Evolutionary conservation across 768 basidiomycete species (phyloP), one percentile per base, ranked within the genome.

Genomic region (Hydnum rufescens): DNA sequence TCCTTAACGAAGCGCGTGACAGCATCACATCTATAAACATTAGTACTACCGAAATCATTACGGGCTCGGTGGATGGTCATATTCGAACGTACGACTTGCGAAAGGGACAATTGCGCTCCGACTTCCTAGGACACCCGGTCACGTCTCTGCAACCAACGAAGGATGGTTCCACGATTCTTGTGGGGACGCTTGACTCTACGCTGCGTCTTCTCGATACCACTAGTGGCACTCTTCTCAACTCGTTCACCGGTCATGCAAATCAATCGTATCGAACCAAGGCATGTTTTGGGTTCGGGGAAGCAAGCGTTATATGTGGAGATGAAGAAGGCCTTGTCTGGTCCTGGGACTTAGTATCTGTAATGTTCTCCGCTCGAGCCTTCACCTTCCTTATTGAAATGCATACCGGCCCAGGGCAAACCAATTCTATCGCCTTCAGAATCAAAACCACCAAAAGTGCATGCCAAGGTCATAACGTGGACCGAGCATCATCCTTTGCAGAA

Each of bases 11-110:
- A 59, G 83, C 89, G 2, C 76, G 77, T 26, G 90, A 96, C 59
- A 77, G 84, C 1, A 76, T 96, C 34, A 89, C 90, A 59, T 74
- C 80, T 18, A 66, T 96, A 29, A 70, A 80, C 57, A 72, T 89
- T 39, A 76, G 73, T 8, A 62, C 74, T 23, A 74, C 77, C 23
- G 75, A 73, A 51, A 74, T 97, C 58, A 68, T 80, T 36, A 71
- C 86, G 2, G 89, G 88, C 5, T 88, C 87, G 2, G 81, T 95
- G 3, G 95, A 99, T 56, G 93, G 95, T 2, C 74, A 82, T 62
- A 78, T 93, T 42, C 77, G 95, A 19, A 87, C 86, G 5, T 96
- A 97, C 65, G 95, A 99, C 65, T 71, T 99, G 30, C 81, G 95
- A 51, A 88, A 82, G 69, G 95, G 95, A 23, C 78, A 93, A 63